Evolutionary conservation across 2,329 filamentous ascomycete genomes (phyloP).

Genomic region (Ceratocystis colombiana): DNA sequence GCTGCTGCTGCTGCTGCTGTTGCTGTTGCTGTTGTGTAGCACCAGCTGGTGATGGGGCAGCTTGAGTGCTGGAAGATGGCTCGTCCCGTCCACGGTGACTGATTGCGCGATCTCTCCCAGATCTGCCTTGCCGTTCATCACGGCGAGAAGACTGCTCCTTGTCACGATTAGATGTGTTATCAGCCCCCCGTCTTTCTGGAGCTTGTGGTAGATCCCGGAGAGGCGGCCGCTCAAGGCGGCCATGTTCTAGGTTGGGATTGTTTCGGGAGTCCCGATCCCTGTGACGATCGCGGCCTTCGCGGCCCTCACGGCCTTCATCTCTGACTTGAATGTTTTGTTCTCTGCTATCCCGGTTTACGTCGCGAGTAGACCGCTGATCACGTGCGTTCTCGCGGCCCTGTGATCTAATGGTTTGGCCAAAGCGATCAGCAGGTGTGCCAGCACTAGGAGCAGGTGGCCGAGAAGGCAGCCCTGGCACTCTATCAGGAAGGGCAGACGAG

Average conservation of each 20-base stretch:
- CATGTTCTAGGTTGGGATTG: conserved; percentile 21
- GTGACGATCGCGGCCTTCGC: conserved; percentile 17
- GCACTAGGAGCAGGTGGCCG: conserved; percentile 27
- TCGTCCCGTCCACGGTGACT: conserved; percentile 27
- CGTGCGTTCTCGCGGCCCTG: conserved; percentile 15
- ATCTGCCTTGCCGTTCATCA: conserved; percentile 27
- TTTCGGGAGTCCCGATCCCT: conserved; percentile 21
- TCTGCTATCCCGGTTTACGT: conserved; percentile 17
- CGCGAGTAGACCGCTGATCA: conserved; percentile 18
- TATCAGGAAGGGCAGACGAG: background rate
- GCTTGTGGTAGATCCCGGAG: conserved; percentile 36
- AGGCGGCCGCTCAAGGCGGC: conserved; percentile 21
- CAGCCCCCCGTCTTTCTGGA: conserved; percentile 40
- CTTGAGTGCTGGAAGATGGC: background rate
- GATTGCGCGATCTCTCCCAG: conserved; percentile 29
- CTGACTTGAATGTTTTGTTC: background rate
- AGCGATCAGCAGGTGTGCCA: conserved; percentile 21
- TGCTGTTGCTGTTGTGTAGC: conserved; percentile 26
- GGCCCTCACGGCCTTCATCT: conserved; percentile 9
- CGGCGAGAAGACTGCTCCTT: conserved; percentile 22
- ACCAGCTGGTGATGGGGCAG: conserved; percentile 27
- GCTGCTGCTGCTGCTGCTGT: conserved; percentile 24
- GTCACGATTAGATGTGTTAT: conserved; percentile 13
- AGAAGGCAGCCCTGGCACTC: conserved; percentile 20
- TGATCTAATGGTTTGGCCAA: conserved; percentile 7